These are phyloP conservation scores for Tolypocladium ovalisporum DNA, from an alignment of 2,329 filamentous ascomycete genomes.

Conservation along the genomic window DNA sequence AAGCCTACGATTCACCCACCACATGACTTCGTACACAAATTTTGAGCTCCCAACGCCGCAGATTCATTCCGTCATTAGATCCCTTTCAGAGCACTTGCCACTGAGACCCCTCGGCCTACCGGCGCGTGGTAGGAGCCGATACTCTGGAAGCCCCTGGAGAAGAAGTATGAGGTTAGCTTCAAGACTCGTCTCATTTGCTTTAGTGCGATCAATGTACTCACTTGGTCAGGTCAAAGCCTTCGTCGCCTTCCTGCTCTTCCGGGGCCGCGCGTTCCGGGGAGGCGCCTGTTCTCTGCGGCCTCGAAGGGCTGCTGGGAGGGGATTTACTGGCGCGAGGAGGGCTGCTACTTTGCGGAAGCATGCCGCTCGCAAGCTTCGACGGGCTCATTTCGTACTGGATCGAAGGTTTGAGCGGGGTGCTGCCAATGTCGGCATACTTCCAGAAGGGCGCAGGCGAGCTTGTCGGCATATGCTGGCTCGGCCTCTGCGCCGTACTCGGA, in stretches of 20 bases:
- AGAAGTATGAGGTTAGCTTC: constrained; percentile 10
- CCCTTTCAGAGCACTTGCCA: constrained; percentile 28
- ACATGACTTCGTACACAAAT: not conserved
- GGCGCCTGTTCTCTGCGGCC: constrained; percentile 23
- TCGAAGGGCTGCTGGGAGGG: constrained; percentile 40
- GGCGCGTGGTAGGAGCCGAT: constrained; percentile 53
- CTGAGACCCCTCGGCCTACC: constrained; percentile 33
- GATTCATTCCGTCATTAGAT: constrained; percentile 11
- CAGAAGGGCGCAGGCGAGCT: constrained; percentile 80
- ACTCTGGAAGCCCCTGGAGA: constrained; percentile 49
- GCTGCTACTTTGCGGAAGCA: constrained; percentile 46
- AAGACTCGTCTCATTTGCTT: not conserved
- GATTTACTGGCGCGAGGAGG: constrained; percentile 40
- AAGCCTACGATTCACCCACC: not conserved
- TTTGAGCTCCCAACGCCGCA: not conserved
- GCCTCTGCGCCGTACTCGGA: constrained; percentile 69
- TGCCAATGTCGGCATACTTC: constrained; percentile 71
- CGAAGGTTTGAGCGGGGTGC: constrained; percentile 51
- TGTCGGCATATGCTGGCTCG: constrained; percentile 77
- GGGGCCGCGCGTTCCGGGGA: constrained; percentile 16
- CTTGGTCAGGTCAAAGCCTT: constrained; percentile 49
- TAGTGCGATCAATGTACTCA: constrained; percentile 27
- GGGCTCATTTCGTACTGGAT: constrained; percentile 47
- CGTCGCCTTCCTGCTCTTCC: constrained; percentile 31
- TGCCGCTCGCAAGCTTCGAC: constrained; percentile 31